Evolutionary conservation across 2,329 filamentous ascomycete genomes (phyloP).

Genomic region (Alternaria ethzedia): DNA sequence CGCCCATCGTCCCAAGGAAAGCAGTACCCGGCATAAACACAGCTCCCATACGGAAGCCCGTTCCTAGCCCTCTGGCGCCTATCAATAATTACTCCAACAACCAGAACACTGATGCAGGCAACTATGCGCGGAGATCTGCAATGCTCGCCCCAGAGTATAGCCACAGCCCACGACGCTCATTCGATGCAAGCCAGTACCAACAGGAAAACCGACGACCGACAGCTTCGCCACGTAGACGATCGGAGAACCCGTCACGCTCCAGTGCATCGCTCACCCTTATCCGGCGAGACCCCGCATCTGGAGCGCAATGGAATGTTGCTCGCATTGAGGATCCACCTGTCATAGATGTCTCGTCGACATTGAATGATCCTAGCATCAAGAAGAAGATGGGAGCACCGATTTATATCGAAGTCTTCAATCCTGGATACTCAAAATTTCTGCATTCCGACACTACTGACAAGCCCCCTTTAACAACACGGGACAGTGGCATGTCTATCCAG

Average conservation of each 20-base stretch:
- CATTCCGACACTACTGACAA: constrained; percentile 30
- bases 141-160: constrained; percentile 23
- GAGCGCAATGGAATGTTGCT: constrained; percentile 60
- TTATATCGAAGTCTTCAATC: constrained; percentile 64
- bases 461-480: constrained; percentile 17
- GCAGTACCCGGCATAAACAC: constrained; percentile 23
- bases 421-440: constrained; percentile 65
- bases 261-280: constrained; percentile 55
- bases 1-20: constrained; percentile 40
- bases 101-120: constrained; percentile 36
- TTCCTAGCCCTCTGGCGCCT: constrained; percentile 35
- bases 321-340: constrained; percentile 55
- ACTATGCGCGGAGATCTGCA: constrained; percentile 20
- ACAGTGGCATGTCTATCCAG: constrained; percentile 22
- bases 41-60: constrained; percentile 34
- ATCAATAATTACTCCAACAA: constrained; percentile 32
- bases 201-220: constrained; percentile 29
- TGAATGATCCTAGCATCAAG: constrained; percentile 36
- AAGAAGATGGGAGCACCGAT: constrained; percentile 52
- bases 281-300: constrained; percentile 56
- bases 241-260: constrained; percentile 16
- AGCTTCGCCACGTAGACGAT: constrained; percentile 28
- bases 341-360: constrained; percentile 51
- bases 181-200: constrained; percentile 27
- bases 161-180: constrained; percentile 30